Conservation (phyloP, 225 moss, liverwort and hornwort genomes). For the Polytrichum commune region DNA sequence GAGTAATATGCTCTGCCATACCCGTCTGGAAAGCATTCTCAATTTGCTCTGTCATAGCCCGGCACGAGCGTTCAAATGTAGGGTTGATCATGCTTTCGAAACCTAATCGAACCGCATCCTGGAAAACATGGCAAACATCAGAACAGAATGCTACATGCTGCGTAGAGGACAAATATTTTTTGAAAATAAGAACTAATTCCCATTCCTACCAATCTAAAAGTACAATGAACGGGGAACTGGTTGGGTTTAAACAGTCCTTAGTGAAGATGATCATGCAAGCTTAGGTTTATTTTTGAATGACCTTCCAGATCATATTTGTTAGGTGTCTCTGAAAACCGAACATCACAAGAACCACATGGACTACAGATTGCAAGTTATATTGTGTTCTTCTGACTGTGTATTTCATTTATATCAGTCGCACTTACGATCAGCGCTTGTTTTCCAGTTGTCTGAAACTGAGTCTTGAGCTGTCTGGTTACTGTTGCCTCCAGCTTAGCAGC, state of each 20-base stretch:
- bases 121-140: not conserved
- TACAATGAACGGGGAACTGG: not conserved
- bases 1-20: conserved; percentile 66
- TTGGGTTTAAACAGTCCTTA: not conserved
- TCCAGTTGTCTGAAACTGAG: conserved; percentile 57
- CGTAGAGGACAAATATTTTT: too few species aligned
- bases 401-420: not conserved
- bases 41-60: conserved; percentile 77
- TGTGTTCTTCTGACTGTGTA: not conserved
- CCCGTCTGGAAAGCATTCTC: conserved; percentile 68
- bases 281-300: too few species aligned
- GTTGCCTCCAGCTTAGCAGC: conserved; percentile 62
- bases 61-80: conserved; percentile 75
- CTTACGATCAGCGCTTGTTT: conserved; percentile 74
- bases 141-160: not conserved
- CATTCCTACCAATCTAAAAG: not conserved
- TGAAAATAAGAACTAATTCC: not conserved
- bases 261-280: not conserved
- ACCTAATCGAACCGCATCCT: conserved; percentile 61
- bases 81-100: conserved; percentile 67
- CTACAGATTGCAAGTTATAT: not conserved
- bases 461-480: conserved; percentile 63
- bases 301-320: too few species aligned
- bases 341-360: not conserved
- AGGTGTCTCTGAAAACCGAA: not conserved